These are phyloP conservation scores for Phaeosphaeria sp. DNA, from an alignment of 2,329 filamentous ascomycete genomes.

Conservation along the genomic window DNA sequence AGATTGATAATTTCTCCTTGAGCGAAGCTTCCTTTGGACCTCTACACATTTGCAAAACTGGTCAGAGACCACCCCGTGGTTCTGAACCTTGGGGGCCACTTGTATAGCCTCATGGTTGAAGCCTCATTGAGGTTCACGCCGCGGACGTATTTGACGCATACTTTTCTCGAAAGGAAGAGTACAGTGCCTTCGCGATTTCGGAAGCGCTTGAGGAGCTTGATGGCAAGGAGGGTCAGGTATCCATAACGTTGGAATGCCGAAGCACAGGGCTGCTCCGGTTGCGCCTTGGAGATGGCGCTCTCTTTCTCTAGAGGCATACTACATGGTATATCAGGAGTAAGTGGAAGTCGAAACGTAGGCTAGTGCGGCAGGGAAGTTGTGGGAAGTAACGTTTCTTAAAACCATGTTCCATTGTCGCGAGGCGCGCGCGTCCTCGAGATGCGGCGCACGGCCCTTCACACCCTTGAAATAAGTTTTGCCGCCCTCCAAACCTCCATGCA, in stretches of 20 bases:
- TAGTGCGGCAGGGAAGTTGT: not conserved
- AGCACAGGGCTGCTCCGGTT: slow-evolving; percentile 5
- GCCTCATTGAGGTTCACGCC: slow-evolving; percentile 6
- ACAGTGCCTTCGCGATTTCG: slow-evolving; percentile 4
- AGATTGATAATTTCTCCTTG: too few species aligned
- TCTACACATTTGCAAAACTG: too few species aligned
- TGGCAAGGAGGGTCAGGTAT: slow-evolving; percentile 12
- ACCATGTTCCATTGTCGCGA: too few species aligned
- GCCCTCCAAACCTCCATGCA: too few species aligned
- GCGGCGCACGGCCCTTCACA: too few species aligned
- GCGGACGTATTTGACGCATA: slow-evolving; percentile 9
- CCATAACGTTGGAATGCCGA: slow-evolving; percentile 3
- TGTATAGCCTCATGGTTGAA: too few species aligned
- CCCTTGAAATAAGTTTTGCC: not conserved
- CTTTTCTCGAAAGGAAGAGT: slow-evolving; percentile 4
- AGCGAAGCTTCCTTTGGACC: too few species aligned
- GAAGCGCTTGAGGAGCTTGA: slow-evolving; percentile 11
- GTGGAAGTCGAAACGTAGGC: not conserved
- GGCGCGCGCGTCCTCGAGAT: too few species aligned
- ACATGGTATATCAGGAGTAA: not conserved
- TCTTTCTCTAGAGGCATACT: not conserved
- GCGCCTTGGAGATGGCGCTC: not conserved
- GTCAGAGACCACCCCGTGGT: too few species aligned
- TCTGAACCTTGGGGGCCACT: too few species aligned
- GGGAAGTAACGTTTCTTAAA: too few species aligned